Conservation (phyloP, 345 rosid species). For the Arabidopsis suecica region DNA sequence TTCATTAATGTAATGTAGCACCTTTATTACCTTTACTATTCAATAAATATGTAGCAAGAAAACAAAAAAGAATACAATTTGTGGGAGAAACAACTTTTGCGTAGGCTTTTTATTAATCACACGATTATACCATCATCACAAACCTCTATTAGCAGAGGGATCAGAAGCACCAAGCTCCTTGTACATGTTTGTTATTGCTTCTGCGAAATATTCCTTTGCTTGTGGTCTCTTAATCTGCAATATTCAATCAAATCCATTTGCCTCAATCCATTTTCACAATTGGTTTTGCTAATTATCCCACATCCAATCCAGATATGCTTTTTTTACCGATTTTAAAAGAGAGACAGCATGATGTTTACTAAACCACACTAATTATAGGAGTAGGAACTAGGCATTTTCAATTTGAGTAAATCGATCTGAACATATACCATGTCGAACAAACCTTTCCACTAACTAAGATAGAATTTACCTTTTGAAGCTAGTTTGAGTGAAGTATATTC, state of each 20-base stretch:
- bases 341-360: too few relatives aligned
- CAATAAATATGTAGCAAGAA: constrained; percentile 30
- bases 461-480: too few relatives aligned
- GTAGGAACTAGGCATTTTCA: too few relatives aligned
- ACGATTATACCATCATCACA: constrained; percentile 19
- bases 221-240: constrained; percentile 91
- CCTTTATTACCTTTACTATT: constrained; percentile 35
- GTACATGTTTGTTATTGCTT: constrained; percentile 78
- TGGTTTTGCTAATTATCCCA: not conserved
- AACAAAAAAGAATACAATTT: constrained; percentile 20
- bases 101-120: constrained; percentile 22
- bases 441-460: too few relatives aligned
- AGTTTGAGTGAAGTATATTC: not conserved
- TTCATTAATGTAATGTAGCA: constrained; percentile 23
- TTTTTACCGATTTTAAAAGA: too few relatives aligned
- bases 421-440: too few relatives aligned
- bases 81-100: not conserved
- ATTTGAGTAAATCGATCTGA: too few relatives aligned
- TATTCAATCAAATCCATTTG: constrained; percentile 1
- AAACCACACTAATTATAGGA: too few relatives aligned
- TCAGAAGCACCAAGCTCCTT: constrained; percentile 65
- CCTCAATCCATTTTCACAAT: not conserved
- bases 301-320: not conserved
- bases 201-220: constrained; percentile 78
- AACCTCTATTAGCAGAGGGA: constrained; percentile 50